Base-by-base conservation (phyloP, 768 basidiomycete species). In the Tricholoma saponaceum region DNA sequence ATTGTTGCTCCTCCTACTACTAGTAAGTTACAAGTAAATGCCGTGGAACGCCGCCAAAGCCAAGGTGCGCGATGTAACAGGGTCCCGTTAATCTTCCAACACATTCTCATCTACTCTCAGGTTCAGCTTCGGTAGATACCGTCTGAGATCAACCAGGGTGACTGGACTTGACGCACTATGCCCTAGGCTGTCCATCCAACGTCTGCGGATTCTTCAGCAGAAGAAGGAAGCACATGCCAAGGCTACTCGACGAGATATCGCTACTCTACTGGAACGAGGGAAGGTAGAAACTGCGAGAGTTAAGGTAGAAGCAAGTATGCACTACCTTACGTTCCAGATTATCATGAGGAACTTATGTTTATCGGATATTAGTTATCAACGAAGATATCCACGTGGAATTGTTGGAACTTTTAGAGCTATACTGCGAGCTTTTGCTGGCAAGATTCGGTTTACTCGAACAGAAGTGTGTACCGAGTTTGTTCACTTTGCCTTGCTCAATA, bases 361-460 rank as follows among this genome's bases (percentile, higher is more conserved):
- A n/a, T 50, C 47, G 26, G 47, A 50, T 28, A 13, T 37, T 47
- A 87, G 89, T 93, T 55, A 94, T 93, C 67, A 84, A 90, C 67
- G 90, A 92, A 62, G 91, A 94, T 66, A 82, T 92, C 46, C 81
- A 91, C 67, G 76, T 92, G 46, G 95, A 98, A 67, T 79, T 98
- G 23, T 75, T 98, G 35, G 96, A 99, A 67, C 76, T 98, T 5
- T 76, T 99, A 25, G 95, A 98, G 75, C 80, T 98, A 10, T 98
- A 98, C 69, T 92, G 90, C 61, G 97, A 99, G 67, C 82, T 96
- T n/a, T 74, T 98, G 18, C 79, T 95, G 22, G 92, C 96, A 8
- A 83, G 97, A 49, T 98, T 98, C 66, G 90, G 91, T 9, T 73
- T 98, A 26, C 79, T 99, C 47, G 97, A 99, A 66, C 85, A 90